Evolutionary conservation across 78 protist genomes (phyloP), one percentile per base, ranked within the genome.

Genomic region (Dictyostelium purpureum): DNA sequence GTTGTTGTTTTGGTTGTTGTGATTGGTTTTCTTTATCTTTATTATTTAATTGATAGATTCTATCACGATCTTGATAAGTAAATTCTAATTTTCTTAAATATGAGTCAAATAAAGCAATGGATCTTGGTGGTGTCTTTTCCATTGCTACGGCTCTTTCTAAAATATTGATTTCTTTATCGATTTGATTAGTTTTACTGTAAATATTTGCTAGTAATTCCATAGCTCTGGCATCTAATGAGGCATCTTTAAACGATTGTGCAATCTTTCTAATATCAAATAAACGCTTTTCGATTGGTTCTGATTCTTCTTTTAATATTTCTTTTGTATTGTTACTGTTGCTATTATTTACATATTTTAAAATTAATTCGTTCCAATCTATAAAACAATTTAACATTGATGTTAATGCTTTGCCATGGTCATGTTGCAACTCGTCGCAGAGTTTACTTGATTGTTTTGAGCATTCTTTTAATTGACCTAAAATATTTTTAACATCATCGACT

Each of bases 41-140:
- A 21, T 69, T 69, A 33, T 47, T 81, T 73, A 65, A 67, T 73
- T 51, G 80, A 56, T 85, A 85, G 51, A 85, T 85, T 47, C 80
- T 73, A 35, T 85, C 92, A 12, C 92, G 52, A 73, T 85, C 92
- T 26, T 85, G 80, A 52, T 85, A 85, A 38, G 77, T 59, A 59
- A 28, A 76, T 28, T 85, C 73, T 21, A 85, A 38, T 52, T 85
- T 85, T 24, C 33, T 52, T 21, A 85, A 51, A 35, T 59, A 59
- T 4, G 92, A 38, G 21, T 70, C 52, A 54, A 85, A 42, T 24
- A 85, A 42, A 5, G 75, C 82, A 18, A 85, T 37, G 16, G 56
- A 14, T 70, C 37, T 85, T 37, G 79, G 82, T 11, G 77, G 52
- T 18, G 24, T 70, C 47, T 73, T 70, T 11, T 85, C 82, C 6